These are phyloP conservation scores for Backusella tarrabulga DNA, from an alignment of 192 early-diverging fungal genomes.

Conservation along the genomic window DNA sequence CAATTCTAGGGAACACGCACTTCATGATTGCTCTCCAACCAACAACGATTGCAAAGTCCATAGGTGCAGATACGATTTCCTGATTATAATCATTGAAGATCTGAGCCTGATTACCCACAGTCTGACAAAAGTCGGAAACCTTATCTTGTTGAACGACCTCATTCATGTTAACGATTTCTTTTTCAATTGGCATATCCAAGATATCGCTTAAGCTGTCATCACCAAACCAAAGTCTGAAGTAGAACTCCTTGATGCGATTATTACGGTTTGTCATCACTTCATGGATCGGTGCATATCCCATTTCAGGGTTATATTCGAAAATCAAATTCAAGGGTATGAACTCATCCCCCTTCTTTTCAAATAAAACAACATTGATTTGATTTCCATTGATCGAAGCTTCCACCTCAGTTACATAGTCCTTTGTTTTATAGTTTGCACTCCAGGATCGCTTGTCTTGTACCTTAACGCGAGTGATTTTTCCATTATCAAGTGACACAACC, in stretches of 20 bases:
- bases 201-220: conserved; percentile 47
- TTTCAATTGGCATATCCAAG: conserved; percentile 53
- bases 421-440: conserved; percentile 51
- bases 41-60: conserved; percentile 95
- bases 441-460: conserved; percentile 52
- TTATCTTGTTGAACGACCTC: conserved; percentile 55
- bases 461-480: conserved; percentile 44
- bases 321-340: conserved; percentile 75
- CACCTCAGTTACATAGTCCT: conserved; percentile 44
- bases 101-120: conserved; percentile 72
- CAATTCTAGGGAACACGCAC: conserved; percentile 88
- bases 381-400: conserved; percentile 50
- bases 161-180: conserved; percentile 63
- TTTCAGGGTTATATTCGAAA: conserved; percentile 79
- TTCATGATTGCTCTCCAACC: conserved; percentile 89
- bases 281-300: conserved; percentile 83
- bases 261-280: conserved; percentile 84
- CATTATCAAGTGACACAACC: conserved; percentile 29
- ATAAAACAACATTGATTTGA: conserved; percentile 59
- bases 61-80: conserved; percentile 71
- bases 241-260: conserved; percentile 85
- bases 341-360: conserved; percentile 60
- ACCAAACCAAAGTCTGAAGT: conserved; percentile 82
- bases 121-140: conserved; percentile 73
- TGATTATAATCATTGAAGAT: conserved; percentile 69